A percentile compares a stretch with the other conserved stretches of the same genome.
These are phyloP conservation scores for Penicillium parvum DNA, from an alignment of 495 filamentous ascomycete species.

Conservation along the genomic window DNA sequence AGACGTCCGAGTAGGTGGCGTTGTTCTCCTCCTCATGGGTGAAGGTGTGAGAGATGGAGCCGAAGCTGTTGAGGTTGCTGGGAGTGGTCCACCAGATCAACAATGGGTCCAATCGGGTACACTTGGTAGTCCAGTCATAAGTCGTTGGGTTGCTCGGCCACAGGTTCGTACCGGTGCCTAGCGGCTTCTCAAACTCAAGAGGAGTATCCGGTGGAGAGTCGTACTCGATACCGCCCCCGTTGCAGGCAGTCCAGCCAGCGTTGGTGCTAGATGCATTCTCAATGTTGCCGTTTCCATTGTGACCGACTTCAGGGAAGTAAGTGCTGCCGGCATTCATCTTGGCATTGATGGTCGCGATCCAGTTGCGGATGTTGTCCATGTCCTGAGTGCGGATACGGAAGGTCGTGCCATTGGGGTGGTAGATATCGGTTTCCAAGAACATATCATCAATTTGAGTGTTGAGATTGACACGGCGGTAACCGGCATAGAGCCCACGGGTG, in stretches of 20 bases:
- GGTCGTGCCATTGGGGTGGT: slow-evolving; percentile 36
- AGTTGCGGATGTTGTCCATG: slow-evolving; percentile 43
- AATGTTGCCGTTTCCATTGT: slow-evolving; percentile 63
- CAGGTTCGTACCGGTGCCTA: slow-evolving; percentile 51
- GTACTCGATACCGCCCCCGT: slow-evolving; percentile 35
- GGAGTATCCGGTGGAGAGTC: slow-evolving; percentile 40
- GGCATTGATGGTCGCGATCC: slow-evolving; percentile 47
- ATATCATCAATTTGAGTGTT: slow-evolving; percentile 65
- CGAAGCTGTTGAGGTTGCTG: slow-evolving; percentile 49
- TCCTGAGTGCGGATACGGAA: slow-evolving; percentile 52
- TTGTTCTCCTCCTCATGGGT: slow-evolving; percentile 58
- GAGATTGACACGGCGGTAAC: slow-evolving; percentile 52
- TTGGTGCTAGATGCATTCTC: slow-evolving; percentile 35
- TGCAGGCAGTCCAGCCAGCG: slow-evolving; percentile 29
- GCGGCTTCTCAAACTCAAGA: slow-evolving; percentile 53
- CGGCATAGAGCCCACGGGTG: slow-evolving; percentile 52
- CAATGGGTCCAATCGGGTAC: slow-evolving; percentile 46
- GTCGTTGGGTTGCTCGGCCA: slow-evolving; percentile 47
- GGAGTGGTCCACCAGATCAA: slow-evolving; percentile 46
- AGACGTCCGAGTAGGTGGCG: slow-evolving; percentile 54
- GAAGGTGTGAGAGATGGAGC: slow-evolving; percentile 59
- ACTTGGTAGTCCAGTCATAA: slow-evolving; percentile 47
- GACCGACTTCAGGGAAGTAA: slow-evolving; percentile 54
- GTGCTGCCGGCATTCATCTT: slow-evolving; percentile 52
- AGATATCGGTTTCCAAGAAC: slow-evolving; percentile 54